Conservation (phyloP, 495 filamentous ascomycete species). For the Neurospora sp. region DNA sequence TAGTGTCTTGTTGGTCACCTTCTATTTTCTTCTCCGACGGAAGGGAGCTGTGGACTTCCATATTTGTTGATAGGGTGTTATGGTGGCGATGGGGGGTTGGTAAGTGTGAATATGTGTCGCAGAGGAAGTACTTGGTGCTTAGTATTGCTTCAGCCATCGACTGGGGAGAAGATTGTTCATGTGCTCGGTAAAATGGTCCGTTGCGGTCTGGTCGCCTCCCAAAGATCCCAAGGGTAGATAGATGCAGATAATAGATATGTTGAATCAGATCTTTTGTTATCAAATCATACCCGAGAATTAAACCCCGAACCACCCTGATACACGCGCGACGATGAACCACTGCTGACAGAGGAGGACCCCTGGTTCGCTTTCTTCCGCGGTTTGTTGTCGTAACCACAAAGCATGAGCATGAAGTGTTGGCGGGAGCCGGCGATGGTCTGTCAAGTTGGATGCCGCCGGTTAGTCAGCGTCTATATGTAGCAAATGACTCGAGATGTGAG, state of each 20-base stretch:
- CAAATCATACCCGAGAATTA: neutral
- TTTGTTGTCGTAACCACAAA: constrained; percentile 37
- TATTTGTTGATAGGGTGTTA: neutral
- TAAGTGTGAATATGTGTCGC: neutral
- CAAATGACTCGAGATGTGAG: neutral
- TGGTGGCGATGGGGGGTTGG: neutral
- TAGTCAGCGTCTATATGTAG: neutral
- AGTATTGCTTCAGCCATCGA: no score
- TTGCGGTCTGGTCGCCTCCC: no score
- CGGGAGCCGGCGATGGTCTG: constrained; percentile 39
- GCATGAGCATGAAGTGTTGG: constrained; percentile 38
- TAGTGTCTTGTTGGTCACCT: neutral
- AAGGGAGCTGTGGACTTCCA: neutral
- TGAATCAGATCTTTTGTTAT: neutral
- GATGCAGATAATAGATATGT: neutral
- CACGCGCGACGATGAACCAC: neutral
- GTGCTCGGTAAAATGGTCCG: no score
- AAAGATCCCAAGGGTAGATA: no score
- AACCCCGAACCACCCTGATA: neutral
- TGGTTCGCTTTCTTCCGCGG: constrained; percentile 1
- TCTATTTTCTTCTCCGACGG: neutral
- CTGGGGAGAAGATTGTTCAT: no score
- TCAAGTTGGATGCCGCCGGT: neutral
- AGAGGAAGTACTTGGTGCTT: no score
- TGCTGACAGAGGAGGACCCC: neutral